Evolutionary conservation across 2,329 filamentous ascomycete species (phyloP), one percentile per base, ranked within the genome.

Genomic region (Botrytis deweyae): DNA sequence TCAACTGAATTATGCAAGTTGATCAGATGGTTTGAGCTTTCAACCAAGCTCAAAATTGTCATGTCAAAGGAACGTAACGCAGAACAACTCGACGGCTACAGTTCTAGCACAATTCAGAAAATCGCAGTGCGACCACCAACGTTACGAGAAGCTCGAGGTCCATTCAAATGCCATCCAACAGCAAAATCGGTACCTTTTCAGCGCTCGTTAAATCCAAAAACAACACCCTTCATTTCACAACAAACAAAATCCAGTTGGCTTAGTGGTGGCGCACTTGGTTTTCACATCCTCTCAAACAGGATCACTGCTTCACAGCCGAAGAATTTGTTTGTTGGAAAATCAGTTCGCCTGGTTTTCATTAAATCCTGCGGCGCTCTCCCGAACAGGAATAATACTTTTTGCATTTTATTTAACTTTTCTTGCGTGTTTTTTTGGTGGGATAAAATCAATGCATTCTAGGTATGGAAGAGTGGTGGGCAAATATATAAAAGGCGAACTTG

Each of bases 241-340:
- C 29, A 65, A 65, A 42, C 38, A 63, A 42, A 33, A 7, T 65
- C 42, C 40, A 65, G 63, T 33, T 65, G 63, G 63, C 63, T 36
- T n/a, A 52, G 63, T 65, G 63, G 63, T 65, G 33, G 33, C 63
- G 63, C 42, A 36, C 63, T 65, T 42, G 42, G 63, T 46, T 16
- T 65, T 65, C 63, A 65, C 63, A 46, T 65, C 63, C 63, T 44
- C 42, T 65, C 18, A 65, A 33, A 65, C 63, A 44, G 63, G 63
- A 65, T 29, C 42, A 29, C 42, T 65, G 63, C 42, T 46, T 65
- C 12, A 65, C 63, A 25, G 22, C 42, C 63, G 42, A 65, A 65
- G 40, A 46, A 20, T 29, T 46, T 46, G 63, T 25, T 65, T 33
- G 42, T 46, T 63, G 20, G 5, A 36, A 65, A 65, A 42, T 46